Base-by-base conservation (phyloP, 805 yeast species). In the Lipomyces yamadae region DNA sequence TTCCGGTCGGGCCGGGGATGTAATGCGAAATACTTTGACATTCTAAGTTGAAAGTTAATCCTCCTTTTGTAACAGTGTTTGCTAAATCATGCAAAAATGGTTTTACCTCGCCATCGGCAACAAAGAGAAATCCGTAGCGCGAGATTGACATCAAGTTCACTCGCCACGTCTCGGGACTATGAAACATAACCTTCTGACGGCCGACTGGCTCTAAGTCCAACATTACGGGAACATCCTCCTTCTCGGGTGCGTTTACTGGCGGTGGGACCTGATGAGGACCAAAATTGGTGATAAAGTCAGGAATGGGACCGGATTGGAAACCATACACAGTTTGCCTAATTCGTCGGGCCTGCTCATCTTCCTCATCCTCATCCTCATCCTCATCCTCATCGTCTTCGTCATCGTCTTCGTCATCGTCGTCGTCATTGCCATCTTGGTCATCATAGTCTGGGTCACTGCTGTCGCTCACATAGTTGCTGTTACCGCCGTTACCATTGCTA, bases 101-200 rank as follows among this genome's bases (percentile, higher is more conserved):
- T 39, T 24, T 24, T 52, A 66, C 69, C 61, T 32, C 34, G 15
- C 70, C 66, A 50, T 62, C 70, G 6, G 70, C 70, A 29, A 66
- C 55, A 35, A 67, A 67, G 24, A 67, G 10, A 29, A 65, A 65
- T 11, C 70, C 69, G 33, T 52, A 39, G 15, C 56, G 59, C 18
- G 66, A 62, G 29, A 52, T 34, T 7, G 63, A 66, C 15, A 61
- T 53, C 11, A 64, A 60, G 52, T 65, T 67, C 18, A 66, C 66
- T 4, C 67, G 30, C 70, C 70, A 67, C 8, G 65, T 64, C 42
- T 56, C 66, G 10, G 66, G 60, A 18, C 37, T 34, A 32, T 13
- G 53, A 15, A 67, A 39, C 13, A 54, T 29, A 18, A 67, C 37
- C 39, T 50, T 24, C 18, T 64, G 67, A 8, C 62, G 42, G 7